A percentile compares a stretch with the other conserved stretches of the same genome.
Conservation (phyloP, 306 rosid genomes). For the Casuarina glauca region DNA sequence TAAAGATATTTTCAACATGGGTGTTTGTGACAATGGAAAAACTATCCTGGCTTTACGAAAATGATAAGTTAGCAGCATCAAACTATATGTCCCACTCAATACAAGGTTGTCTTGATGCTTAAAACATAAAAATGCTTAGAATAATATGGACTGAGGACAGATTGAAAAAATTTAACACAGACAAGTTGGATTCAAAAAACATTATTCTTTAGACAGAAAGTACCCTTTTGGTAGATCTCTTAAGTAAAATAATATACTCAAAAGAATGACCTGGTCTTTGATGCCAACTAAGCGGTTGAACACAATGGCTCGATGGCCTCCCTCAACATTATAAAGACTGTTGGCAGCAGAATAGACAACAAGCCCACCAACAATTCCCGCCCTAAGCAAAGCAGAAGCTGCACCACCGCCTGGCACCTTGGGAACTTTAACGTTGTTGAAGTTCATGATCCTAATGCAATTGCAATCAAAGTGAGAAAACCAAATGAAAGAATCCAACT, state of each 20-base stretch:
- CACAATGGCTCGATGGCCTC: slow-evolving; percentile 83
- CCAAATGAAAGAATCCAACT: not conserved
- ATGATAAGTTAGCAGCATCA: not conserved
- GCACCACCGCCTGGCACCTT: slow-evolving; percentile 63
- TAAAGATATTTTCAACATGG: not conserved
- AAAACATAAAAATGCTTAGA: not conserved
- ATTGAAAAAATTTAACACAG: not conserved
- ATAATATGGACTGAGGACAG: not conserved
- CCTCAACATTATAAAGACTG: slow-evolving; percentile 89
- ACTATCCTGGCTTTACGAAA: not conserved
- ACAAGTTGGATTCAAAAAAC: not conserved
- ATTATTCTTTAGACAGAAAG: too few species aligned
- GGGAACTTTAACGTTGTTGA: slow-evolving; percentile 42
- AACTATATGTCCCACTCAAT: not conserved
- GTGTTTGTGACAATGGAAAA: not conserved
- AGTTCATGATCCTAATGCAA: slow-evolving; percentile 33
- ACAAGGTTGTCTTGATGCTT: not conserved
- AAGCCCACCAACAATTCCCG: slow-evolving; percentile 58
- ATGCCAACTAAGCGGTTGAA: slow-evolving; percentile 75
- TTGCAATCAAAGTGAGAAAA: slow-evolving; percentile 4
- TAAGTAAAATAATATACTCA: not conserved
- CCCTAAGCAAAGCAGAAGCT: slow-evolving; percentile 45
- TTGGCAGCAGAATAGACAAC: slow-evolving; percentile 59
- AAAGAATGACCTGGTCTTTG: slow-evolving; percentile 67
- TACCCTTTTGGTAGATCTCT: not conserved